These are phyloP conservation scores for Hypocrella siamensis DNA, from an alignment of 2,329 filamentous ascomycete species.

Conservation along the genomic window DNA sequence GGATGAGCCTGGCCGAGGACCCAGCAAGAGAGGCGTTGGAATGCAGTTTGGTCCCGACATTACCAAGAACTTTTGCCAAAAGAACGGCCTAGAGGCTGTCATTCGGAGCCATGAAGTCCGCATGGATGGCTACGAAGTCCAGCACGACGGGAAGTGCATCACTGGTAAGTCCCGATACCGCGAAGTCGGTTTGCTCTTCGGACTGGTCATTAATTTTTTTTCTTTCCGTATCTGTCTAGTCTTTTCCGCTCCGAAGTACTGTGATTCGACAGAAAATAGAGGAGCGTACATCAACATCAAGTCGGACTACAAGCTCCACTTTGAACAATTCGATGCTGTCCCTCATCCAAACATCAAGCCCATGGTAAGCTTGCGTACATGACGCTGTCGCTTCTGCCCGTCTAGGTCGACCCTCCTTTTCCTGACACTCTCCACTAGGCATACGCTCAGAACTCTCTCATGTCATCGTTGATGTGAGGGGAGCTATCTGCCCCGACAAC, in stretches of 20 bases:
- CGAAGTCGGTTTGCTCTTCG: background rate
- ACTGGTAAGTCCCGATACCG: conserved; percentile 45
- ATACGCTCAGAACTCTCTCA: conserved; percentile 71
- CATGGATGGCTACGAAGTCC: conserved; percentile 98
- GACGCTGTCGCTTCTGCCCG: no score
- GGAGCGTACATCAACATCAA: conserved; percentile 97
- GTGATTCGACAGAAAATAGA: conserved; percentile 94
- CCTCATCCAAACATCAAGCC: conserved; percentile 91
- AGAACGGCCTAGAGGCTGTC: conserved; percentile 84
- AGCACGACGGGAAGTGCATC: conserved; percentile 90
- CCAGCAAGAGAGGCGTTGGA: conserved; percentile 91
- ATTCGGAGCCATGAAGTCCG: conserved; percentile 96
- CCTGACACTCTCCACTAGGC: conserved; percentile 39
- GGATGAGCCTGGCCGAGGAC: conserved; percentile 66
- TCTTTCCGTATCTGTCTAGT: conserved; percentile 30
- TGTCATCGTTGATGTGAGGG: conserved; percentile 55
- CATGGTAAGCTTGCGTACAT: conserved; percentile 63
- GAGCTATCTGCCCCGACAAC: no score
- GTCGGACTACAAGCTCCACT: conserved; percentile 79
- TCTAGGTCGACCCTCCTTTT: no score
- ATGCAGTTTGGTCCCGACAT: conserved; percentile 95
- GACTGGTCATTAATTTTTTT: background rate
- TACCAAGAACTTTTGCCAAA: conserved; percentile 92
- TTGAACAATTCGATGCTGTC: conserved; percentile 89
- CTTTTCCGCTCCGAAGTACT: conserved; percentile 95